These are phyloP conservation scores for Colletotrichum coccodes DNA, from an alignment of 2,329 filamentous ascomycete genomes.

Conservation along the genomic window DNA sequence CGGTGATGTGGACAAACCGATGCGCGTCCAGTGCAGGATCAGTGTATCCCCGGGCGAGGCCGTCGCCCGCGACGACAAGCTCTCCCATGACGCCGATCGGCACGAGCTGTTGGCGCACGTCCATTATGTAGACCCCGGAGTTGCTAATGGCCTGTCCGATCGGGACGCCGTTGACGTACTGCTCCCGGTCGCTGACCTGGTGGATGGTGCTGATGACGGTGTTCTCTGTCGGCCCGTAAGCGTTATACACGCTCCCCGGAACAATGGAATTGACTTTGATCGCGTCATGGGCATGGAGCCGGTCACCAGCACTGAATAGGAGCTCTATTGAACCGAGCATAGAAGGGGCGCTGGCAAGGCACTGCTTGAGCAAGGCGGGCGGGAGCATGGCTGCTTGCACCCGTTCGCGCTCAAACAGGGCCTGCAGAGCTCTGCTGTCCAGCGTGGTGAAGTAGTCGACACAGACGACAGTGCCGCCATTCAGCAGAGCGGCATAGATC, in stretches of 20 bases:
- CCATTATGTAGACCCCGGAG: conserved; percentile 37
- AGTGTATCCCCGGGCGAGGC: conserved; percentile 37
- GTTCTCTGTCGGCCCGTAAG: conserved; percentile 35
- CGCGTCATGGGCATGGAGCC: conserved; percentile 11
- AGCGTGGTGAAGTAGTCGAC: conserved; percentile 32
- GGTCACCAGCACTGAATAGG: conserved; percentile 47
- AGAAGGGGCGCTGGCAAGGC: conserved; percentile 44
- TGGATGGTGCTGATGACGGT: not conserved
- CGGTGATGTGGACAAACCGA: conserved; percentile 32
- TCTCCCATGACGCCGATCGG: conserved; percentile 38
- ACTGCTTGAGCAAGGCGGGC: conserved; percentile 28
- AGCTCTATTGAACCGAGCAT: conserved; percentile 45
- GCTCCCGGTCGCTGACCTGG: not conserved
- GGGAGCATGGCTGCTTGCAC: conserved; percentile 47
- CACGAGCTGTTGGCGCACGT: conserved; percentile 35
- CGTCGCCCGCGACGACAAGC: conserved; percentile 18
- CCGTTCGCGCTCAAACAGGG: conserved; percentile 39
- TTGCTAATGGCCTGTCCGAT: conserved; percentile 35
- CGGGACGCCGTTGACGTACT: conserved; percentile 30
- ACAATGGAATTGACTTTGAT: not conserved
- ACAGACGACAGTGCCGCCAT: conserved; percentile 35
- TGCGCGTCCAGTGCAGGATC: conserved; percentile 19
- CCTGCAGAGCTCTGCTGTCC: conserved; percentile 18
- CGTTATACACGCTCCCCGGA: not conserved
- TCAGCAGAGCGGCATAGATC: conserved; percentile 35